These are phyloP conservation scores for Pythium sukuiense DNA, from an alignment of 352 stramenopile genomes.

Conservation along the genomic window DNA sequence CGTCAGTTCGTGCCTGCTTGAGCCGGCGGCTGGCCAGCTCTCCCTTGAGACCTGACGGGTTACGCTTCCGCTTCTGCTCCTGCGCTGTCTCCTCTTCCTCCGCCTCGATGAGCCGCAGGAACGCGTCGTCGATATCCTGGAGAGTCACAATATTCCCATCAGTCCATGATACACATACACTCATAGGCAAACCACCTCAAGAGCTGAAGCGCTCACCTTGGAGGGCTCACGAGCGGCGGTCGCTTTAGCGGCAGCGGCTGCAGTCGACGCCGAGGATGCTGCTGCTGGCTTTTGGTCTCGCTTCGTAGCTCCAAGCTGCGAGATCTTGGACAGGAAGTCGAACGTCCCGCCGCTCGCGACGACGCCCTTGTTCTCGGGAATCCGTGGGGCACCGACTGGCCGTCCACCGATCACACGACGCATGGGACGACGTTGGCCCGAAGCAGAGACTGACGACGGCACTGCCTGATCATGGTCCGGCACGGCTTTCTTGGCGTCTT, in stretches of 20 bases:
- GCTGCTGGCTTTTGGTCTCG: constrained; percentile 19
- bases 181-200: background rate
- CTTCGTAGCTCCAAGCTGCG: constrained; percentile 33
- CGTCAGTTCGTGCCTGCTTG: constrained; percentile 31
- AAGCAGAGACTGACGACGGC: constrained; percentile 15
- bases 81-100: constrained; percentile 67
- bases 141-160: background rate
- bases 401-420: constrained; percentile 28
- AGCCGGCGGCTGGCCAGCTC: constrained; percentile 51
- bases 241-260: constrained; percentile 11
- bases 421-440: constrained; percentile 32
- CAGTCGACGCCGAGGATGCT: constrained; percentile 7
- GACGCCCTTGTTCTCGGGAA: constrained; percentile 54
- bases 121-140: constrained; percentile 73
- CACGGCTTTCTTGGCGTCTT: background rate
- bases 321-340: constrained; percentile 87
- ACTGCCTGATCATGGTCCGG: constrained; percentile 2
- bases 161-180: background rate
- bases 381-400: constrained; percentile 22
- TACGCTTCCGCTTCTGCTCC: constrained; percentile 50
- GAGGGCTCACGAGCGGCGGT: constrained; percentile 23
- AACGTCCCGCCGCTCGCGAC: constrained; percentile 81
- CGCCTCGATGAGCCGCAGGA: constrained; percentile 71
- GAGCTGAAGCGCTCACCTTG: constrained; percentile 17
- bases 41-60: constrained; percentile 41